Base-by-base conservation (phyloP, 257 asterid species). In the Cynanchum wilfordii region DNA sequence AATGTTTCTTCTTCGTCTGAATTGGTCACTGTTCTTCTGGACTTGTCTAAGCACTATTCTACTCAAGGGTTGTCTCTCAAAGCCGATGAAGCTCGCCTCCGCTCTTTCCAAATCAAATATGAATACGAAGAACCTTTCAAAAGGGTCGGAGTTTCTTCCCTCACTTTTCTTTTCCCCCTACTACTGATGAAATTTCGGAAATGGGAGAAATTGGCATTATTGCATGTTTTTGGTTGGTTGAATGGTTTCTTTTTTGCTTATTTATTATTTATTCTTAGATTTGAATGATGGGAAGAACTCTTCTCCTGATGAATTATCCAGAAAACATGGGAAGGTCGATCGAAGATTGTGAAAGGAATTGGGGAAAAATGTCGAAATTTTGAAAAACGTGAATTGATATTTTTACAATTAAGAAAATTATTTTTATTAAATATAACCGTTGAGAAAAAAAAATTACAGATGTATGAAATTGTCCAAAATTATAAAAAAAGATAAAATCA, bases 11-110 rank as follows among this genome's bases (percentile, higher is more conserved):
- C 78, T 67, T 57, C 69, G 47, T 71, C 78, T 67, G 85, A 82
- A 82, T 71, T 90, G 75, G 80, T 83, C 62, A 74, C 81, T 58
- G 95, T 93, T 71, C 87, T 90, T 50, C 75, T 84, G 58, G 96
- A 90, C 80, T 82, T 93, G 77, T 86, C 96, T 6, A 87, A 85
- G 69, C 92, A 89, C 56, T 93, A 88, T 74, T 79, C 87, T 19
- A 64, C 84, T 52, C 75, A 78, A 73, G 97, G 97, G 0, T 73
- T 89, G 75, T 86, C 93, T 73, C 80, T 89, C 56, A 83, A 68
- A 76, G 90, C 96, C 72, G 96, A 89, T 77, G 82, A 87, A 63
- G 59, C 85, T 67, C 81, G 77, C 73, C 74, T 87, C 17, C 89
- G 88, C 6, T 91, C 97, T 11, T 70, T 89, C 66, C 83, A 78